phyloP scores from a whole-genome alignment of 192 early-diverging fungal genomes.

The Geranomyces michiganensis region DNA sequence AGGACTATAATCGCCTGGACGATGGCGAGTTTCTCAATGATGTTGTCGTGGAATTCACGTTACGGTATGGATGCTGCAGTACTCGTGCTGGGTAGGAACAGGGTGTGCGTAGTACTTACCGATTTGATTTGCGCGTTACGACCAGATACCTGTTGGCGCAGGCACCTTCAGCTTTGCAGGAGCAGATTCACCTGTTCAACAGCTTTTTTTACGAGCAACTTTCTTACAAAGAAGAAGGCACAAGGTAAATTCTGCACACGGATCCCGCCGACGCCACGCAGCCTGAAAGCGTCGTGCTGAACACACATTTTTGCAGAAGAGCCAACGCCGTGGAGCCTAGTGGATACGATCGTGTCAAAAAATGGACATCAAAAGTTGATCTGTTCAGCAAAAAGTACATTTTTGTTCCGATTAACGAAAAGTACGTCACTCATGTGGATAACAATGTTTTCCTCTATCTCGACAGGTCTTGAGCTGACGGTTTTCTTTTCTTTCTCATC shows the following conservation, averaged over 20 bases:
- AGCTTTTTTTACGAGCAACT: conserved; percentile 83
- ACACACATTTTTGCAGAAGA: conserved; percentile 15
- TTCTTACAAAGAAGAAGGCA: conserved; percentile 24
- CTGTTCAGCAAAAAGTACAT: conserved; percentile 77
- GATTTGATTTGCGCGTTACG: neutral
- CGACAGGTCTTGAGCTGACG: neutral
- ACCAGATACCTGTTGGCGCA: conserved; percentile 9
- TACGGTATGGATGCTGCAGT: conserved; percentile 56
- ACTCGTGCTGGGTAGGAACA: neutral
- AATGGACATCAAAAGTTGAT: conserved; percentile 77
- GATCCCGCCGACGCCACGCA: no score
- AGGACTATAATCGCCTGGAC: conserved; percentile 68
- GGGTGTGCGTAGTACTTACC: neutral
- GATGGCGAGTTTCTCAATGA: conserved; percentile 86
- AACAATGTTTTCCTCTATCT: neutral
- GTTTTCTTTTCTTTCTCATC: neutral
- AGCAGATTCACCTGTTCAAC: conserved; percentile 77
- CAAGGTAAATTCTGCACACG: neutral
- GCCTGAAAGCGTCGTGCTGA: no score
- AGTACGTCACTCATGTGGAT: conserved; percentile 49
- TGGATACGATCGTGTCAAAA: conserved; percentile 70
- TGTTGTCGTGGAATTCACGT: conserved; percentile 84
- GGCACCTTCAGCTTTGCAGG: neutral
- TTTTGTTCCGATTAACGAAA: conserved; percentile 87
- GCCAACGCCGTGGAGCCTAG: conserved; percentile 31